Conservation (phyloP, 2,329 filamentous ascomycete genomes). For the Ceratocystis destructans region DNA sequence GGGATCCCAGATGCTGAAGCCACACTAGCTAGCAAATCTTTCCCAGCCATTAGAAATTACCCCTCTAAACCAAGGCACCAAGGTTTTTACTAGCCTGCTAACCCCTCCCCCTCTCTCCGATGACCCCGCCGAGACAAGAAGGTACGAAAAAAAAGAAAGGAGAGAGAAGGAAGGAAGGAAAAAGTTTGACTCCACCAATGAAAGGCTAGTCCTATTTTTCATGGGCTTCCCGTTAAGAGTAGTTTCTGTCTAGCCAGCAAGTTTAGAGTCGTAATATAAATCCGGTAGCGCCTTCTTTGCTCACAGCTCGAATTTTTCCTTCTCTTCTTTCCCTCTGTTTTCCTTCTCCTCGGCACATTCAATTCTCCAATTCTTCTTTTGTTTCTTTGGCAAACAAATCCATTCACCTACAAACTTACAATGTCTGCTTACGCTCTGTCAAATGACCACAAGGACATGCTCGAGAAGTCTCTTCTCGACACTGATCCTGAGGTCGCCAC, state of each 20-base stretch:
- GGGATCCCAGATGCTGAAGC: background rate
- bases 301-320: background rate
- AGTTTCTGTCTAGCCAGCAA: background rate
- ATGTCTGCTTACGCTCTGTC: constrained; percentile 40
- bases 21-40: background rate
- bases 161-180: constrained; percentile 8
- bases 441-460: constrained; percentile 54
- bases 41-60: background rate
- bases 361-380: background rate
- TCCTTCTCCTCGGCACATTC: background rate
- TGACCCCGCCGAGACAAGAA: constrained; percentile 16
- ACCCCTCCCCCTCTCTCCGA: constrained; percentile 11
- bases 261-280: constrained; percentile 6
- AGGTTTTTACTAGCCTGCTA: background rate
- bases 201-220: background rate
- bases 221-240: constrained; percentile 6
- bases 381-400: constrained; percentile 1
- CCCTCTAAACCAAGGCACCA: background rate
- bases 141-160: constrained; percentile 4
- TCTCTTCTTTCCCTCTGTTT: background rate
- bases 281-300: constrained; percentile 9
- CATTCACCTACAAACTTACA: constrained; percentile 21
- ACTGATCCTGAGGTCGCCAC: constrained; percentile 85
- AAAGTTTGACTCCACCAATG: constrained; percentile 15
- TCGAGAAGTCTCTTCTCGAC: constrained; percentile 87